Conservation (phyloP, 129 eudicot genomes). For the Arctium minus region DNA sequence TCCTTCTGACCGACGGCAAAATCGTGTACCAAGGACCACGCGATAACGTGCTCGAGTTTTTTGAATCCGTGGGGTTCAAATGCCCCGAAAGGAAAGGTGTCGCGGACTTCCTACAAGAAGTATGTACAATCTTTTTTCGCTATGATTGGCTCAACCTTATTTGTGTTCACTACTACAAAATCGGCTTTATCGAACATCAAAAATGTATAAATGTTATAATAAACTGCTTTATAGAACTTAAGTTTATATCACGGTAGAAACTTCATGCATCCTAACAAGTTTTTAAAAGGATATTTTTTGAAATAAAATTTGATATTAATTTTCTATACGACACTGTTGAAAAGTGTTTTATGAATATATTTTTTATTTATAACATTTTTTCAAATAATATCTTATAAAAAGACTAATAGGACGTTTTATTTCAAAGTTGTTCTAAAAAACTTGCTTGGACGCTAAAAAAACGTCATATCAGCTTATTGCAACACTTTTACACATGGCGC, state of each 20-base stretch:
- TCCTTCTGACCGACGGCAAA: slow-evolving; percentile 56
- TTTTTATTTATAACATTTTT: neutral
- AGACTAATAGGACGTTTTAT: neutral
- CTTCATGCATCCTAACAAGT: too few species aligned
- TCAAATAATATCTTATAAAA: too few species aligned
- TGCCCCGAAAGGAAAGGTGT: slow-evolving; percentile 61
- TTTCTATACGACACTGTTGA: too few species aligned
- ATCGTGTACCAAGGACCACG: slow-evolving; percentile 79
- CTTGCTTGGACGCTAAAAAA: too few species aligned
- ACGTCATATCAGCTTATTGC: too few species aligned
- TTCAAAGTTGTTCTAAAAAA: too few species aligned
- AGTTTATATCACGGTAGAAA: too few species aligned
- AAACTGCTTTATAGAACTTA: neutral
- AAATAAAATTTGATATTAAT: too few species aligned
- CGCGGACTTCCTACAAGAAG: slow-evolving; percentile 72
- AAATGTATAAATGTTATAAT: neutral
- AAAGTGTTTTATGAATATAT: neutral
- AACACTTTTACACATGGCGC: too few species aligned
- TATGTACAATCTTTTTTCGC: slow-evolving; percentile 3
- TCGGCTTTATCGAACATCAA: too few species aligned
- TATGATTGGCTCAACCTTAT: neutral
- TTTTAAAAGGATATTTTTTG: too few species aligned
- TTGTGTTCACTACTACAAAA: neutral
- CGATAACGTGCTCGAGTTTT: slow-evolving; percentile 61
- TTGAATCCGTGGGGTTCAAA: slow-evolving; percentile 56